A percentile compares a stretch with the other conserved stretches of the same genome.
These are phyloP conservation scores for Pythium scleroteichum DNA, from an alignment of 352 stramenopile genomes.

Conservation along the genomic window DNA sequence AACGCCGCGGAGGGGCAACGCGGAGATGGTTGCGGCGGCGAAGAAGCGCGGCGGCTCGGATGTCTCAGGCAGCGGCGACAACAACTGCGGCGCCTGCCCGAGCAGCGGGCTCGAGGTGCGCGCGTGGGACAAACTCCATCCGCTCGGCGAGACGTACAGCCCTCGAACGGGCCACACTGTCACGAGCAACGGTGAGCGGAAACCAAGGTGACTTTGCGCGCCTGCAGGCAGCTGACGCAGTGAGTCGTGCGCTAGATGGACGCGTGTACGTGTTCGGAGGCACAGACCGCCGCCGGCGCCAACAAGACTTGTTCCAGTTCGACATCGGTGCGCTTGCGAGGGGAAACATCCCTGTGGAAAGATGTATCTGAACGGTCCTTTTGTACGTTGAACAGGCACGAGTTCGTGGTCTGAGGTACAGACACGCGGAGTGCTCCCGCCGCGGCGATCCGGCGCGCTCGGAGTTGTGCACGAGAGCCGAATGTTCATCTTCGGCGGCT, in stretches of 20 bases:
- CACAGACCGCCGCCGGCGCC: conserved; percentile 72
- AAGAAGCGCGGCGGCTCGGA: conserved; percentile 8
- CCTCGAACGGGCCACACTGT: conserved; percentile 86
- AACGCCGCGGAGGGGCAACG: conserved; percentile 1
- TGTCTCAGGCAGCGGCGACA: conserved; percentile 4
- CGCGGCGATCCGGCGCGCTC: conserved; percentile 74
- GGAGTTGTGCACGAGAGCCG: conserved; percentile 76
- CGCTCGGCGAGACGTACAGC: conserved; percentile 78
- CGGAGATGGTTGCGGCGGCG: conserved; percentile 13
- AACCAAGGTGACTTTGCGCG: not conserved
- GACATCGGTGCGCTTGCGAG: conserved; percentile 51
- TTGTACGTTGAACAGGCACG: conserved; percentile 23
- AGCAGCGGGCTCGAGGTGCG: conserved; percentile 59
- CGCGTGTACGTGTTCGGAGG: conserved; percentile 85
- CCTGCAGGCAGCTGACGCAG: not conserved
- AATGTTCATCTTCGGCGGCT: conserved; percentile 91
- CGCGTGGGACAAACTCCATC: conserved; percentile 72
- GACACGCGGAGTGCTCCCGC: conserved; percentile 59
- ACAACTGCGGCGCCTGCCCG: conserved; percentile 6
- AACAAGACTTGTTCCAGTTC: conserved; percentile 87
- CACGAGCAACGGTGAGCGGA: conserved; percentile 59
- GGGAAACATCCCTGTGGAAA: not conserved
- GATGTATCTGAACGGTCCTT: not conserved
- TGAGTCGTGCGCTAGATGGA: conserved; percentile 41
- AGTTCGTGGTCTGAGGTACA: conserved; percentile 78